These are phyloP conservation scores for Aspergillus bertholletiae DNA, from an alignment of 495 filamentous ascomycete genomes.

Conservation along the genomic window DNA sequence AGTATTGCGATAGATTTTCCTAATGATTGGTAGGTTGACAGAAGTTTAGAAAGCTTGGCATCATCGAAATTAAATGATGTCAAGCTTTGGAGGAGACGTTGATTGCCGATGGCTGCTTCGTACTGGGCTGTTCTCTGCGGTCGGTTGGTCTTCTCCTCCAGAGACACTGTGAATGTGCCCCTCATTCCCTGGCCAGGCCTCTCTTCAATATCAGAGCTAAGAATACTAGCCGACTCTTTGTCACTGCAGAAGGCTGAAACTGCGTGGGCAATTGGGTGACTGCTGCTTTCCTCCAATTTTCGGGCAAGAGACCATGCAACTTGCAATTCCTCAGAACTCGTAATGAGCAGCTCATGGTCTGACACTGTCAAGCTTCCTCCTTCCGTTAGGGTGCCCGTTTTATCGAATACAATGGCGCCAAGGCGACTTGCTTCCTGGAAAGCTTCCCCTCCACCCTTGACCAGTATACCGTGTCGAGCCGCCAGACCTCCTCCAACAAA, in stretches of 20 bases:
- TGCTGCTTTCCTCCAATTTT: conserved; percentile 75
- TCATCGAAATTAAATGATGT: conserved; percentile 17
- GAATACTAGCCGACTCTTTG: conserved; percentile 25
- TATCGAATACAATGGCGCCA: conserved; percentile 90
- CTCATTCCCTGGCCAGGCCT: conserved; percentile 78
- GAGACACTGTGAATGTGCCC: conserved; percentile 56
- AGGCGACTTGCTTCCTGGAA: conserved; percentile 90
- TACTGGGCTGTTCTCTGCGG: conserved; percentile 26
- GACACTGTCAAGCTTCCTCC: conserved; percentile 80
- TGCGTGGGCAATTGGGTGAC: conserved; percentile 83
- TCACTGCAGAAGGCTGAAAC: conserved; percentile 64
- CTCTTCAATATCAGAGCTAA: conserved; percentile 60
- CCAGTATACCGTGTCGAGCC: conserved; percentile 83
- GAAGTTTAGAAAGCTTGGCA: conserved; percentile 36
- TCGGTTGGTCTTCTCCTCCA: conserved; percentile 8
- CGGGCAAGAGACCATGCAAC: conserved; percentile 54
- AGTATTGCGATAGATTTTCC: conserved; percentile 74
- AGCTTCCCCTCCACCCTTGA: conserved; percentile 93
- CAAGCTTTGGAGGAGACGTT: conserved; percentile 58
- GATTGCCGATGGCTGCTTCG: conserved; percentile 80
- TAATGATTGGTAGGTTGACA: conserved; percentile 64
- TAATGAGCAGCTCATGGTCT: conserved; percentile 57
- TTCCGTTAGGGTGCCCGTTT: conserved; percentile 88
- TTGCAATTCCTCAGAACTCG: conserved; percentile 29
- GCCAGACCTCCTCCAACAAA: conserved; percentile 90